Base-by-base conservation (phyloP, 768 basidiomycete species). In the Cystobasidiopsis lactophilus region DNA sequence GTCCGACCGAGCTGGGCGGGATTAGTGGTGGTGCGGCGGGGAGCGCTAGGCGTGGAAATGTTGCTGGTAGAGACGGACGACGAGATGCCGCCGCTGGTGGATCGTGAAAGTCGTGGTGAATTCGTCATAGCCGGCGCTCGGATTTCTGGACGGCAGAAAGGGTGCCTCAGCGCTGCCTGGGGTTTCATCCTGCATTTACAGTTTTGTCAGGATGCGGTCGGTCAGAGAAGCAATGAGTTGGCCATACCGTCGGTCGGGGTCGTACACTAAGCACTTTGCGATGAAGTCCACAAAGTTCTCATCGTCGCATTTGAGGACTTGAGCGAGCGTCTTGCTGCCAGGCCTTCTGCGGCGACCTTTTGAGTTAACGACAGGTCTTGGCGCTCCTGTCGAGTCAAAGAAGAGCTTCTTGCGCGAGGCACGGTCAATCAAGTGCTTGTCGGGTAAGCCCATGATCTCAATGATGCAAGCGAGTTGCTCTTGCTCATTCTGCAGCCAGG, bases 401-500 rank as follows among this genome's bases (percentile, higher is more conserved):
- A 98, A 98, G 48, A 93, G 71, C 61, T 89, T 82, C 67, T 85
- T 84, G 55, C 93, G 77, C 14, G 85, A 83, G 62, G 88, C 89
- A 52, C 81, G 80, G 65, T 93, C 89, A 62, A 98, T 70, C 58
- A 95, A 81, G 57, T 93, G 84, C 68, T 83, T 86, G 59, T 98
- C 93, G 0, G 93, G 93, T 27, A 86, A 70, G 16, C 93, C 93
- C 44, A 96, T 77, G 5, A 98, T 84, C 66, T 98, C 93, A 89
- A 98, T 98, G 68, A 98, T 98, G 65, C 91, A 96, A 3, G 89
- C 82, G 51, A 98, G 69, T 60, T 96, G 93, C 64, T 96, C 89
- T 68, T 93, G 86, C 66, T 98, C 91, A 63, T 95, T 96, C 47
- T 26, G 27, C 19, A 9, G 39, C 44, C 50, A 51, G 50, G 10